Evolutionary conservation across 371 early-diverging fungal genomes (phyloP), one percentile per base, ranked within the genome.

Genomic region (Lichtheimia corymbifera): DNA sequence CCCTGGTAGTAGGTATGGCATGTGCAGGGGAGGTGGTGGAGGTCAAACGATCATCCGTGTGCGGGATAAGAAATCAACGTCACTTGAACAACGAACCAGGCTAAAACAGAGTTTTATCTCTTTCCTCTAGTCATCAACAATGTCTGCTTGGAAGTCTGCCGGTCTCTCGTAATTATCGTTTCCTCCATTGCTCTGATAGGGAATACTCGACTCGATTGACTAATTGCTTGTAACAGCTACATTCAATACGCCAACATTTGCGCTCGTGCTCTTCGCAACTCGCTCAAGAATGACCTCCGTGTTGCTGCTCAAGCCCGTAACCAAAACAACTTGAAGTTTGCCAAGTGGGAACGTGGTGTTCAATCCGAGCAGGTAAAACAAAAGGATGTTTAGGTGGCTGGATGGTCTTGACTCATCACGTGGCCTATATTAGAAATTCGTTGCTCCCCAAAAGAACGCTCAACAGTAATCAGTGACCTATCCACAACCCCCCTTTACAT

Each of bases 171-270:
- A 77, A 35, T 11, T 35, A 35, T 35, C 28, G 74, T 73, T 30
- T 45, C 20, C 7, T 28, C 7, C 12, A 14, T 49, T 15, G 18
- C 25, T 6, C 25, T 6, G 20, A 17, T 11, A 35, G 35, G 5
- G 2, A 11, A 35, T 35, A 35, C 35, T 11, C 9, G 11, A 9
- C 11, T 35, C 35, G 11, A 35, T 35, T 35, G 35, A 9, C 35
- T 35, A 35, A 35, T 35, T 0, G 3, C 24, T 50, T 40, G n/a
- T 2, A 35, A 25, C 45, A 93, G 93, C 66, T 95, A 95, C 86
- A 84, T 95, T 67, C 90, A 93, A 76, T 93, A 91, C 79, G 80
- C 89, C 73, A 89, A 91, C 85, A 84, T 92, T 71, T 85, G 90
- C 74, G 93, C 96, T 64, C 83, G 84, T 59, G 89, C 92, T 61